Evolutionary conservation across 371 early-diverging fungal genomes (phyloP).

Genomic region (Apophysomyces ossiformis): DNA sequence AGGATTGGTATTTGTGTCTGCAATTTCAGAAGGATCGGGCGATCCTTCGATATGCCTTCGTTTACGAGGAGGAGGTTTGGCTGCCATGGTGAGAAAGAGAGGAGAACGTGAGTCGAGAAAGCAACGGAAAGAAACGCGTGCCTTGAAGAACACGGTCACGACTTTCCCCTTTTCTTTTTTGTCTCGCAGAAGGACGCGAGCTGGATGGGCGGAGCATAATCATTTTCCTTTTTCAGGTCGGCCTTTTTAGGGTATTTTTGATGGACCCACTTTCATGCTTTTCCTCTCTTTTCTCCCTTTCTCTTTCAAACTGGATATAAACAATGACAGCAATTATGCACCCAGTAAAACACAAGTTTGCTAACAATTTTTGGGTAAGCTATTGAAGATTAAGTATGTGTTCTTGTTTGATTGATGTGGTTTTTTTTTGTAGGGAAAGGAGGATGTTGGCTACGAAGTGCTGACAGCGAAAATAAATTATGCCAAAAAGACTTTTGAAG

Average conservation of each 20-base stretch:
- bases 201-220: no score
- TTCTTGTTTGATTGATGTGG: background rate
- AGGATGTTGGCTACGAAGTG: constrained; percentile 85
- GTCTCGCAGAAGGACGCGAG: background rate
- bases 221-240: no score
- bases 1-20: background rate
- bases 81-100: background rate
- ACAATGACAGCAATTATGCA: background rate
- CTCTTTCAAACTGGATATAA: background rate
- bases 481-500: constrained; percentile 85
- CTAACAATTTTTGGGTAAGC: constrained; percentile 55
- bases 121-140: background rate
- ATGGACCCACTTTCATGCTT: background rate
- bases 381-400: background rate
- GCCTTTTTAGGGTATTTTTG: no score
- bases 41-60: constrained; percentile 8
- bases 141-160: constrained; percentile 3
- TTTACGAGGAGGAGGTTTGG: constrained; percentile 18
- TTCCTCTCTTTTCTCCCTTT: background rate
- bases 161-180: background rate
- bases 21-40: background rate
- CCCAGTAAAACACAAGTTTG: constrained; percentile 27
- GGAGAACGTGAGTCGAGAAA: background rate
- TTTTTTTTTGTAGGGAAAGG: constrained; percentile 63
- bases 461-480: constrained; percentile 81